These are phyloP conservation scores for Vitis rotundifolia DNA, from an alignment of 164 flowering plant genomes.

Conservation along the genomic window DNA sequence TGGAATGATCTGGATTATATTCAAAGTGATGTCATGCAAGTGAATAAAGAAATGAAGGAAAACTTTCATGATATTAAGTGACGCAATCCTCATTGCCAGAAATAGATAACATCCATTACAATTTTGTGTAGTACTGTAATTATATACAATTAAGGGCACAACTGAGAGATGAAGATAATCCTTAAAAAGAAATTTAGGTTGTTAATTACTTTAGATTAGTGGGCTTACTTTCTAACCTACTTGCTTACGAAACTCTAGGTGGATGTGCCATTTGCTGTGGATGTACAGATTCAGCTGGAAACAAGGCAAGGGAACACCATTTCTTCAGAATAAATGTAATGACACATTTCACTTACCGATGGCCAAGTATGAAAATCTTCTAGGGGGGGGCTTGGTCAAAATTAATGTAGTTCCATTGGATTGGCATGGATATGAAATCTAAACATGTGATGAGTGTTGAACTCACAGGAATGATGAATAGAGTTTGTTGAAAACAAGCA, in stretches of 20 bases:
- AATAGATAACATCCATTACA: background rate
- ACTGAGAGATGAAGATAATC: background rate
- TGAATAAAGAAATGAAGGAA: constrained; percentile 77
- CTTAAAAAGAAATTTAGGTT: background rate
- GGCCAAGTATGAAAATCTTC: no score
- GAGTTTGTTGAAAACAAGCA: no score
- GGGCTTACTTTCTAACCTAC: background rate
- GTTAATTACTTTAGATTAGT: background rate
- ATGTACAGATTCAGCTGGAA: background rate
- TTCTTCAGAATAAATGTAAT: background rate
- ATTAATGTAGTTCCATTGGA: no score
- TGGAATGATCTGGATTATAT: constrained; percentile 85
- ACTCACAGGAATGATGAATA: no score
- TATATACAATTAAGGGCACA: no score
- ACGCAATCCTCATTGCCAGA: background rate
- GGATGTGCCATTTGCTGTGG: background rate
- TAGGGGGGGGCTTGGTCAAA: no score
- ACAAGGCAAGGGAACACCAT: background rate
- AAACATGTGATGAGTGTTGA: no score
- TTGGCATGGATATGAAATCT: no score
- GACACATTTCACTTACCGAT: no score
- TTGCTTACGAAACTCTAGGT: background rate
- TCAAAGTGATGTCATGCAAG: constrained; percentile 89
- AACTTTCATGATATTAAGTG: constrained; percentile 67
- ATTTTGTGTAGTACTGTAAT: background rate